Base-by-base conservation (phyloP, 2,329 filamentous ascomycete genomes). In the Lasiodiplodia gonubiensis region DNA sequence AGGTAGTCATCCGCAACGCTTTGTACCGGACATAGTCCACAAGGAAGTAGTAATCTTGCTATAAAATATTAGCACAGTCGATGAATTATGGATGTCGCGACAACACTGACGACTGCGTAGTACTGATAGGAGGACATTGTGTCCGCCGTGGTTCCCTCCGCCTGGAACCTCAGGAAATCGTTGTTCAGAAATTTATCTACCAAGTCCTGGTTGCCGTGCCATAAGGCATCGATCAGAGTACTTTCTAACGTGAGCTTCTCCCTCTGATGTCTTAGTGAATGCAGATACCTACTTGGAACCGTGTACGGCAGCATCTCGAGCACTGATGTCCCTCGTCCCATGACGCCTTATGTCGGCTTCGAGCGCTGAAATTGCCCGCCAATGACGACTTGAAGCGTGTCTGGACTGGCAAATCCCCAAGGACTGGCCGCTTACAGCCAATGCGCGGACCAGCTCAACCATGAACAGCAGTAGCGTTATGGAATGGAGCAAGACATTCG, bases 41-140 rank as follows among this genome's bases (percentile, higher is more conserved):
- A 23, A 59, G 23, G 21, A 46, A 59, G 33, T 59, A 46, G 35
- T 59, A 59, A 18, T 59, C 35, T 59, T 59, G 54, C 54, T 59
- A 8, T 39, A 18, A 7, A 11, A 6, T 2, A 5, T 42, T 27
- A 59, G 35, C 4, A 10, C 10, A 16, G 1, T 14, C 1, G 18
- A 14, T 33, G 16, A 6, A 23, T 23, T 14, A 35, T 54, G 4
- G 52, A 33, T 1, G 14, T 16, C 16, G 2, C 18, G 25, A 27
- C 12, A 5, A 53, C 1, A n/a, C 51, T 27, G 3, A 59, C 54
- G 27, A 59, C 18, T 1, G 54, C 10, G 23, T 59, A 59, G 54
- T 59, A 59, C 35, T 59, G 54, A n/a, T 59, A 59, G 0, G 54
- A 59, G 10, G n/a, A 11, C 3, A 59, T 27, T 3, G 54, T 59